Evolutionary conservation across 2,329 filamentous ascomycete species (phyloP).

Genomic region (Dothistroma pini): DNA sequence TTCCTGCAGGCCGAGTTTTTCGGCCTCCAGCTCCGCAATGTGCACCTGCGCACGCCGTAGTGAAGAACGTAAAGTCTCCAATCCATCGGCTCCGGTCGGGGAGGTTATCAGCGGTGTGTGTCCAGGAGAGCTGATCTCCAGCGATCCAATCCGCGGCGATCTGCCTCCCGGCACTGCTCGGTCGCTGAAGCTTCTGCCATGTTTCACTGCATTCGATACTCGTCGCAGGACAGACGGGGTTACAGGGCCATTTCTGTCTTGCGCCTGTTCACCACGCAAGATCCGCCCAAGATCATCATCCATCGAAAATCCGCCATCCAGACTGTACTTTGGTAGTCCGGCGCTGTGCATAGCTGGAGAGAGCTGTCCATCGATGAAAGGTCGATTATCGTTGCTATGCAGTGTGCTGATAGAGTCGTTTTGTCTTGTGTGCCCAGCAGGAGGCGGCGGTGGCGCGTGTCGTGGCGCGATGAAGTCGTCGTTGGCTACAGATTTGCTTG

Average conservation of each 20-base stretch:
- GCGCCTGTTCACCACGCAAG: conserved; percentile 61
- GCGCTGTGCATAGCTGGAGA: conserved; percentile 31
- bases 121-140: conserved; percentile 36
- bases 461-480: conserved; percentile 47
- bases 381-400: conserved; percentile 35
- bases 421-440: conserved; percentile 36
- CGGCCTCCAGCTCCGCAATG: conserved; percentile 81
- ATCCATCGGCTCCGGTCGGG: conserved; percentile 19
- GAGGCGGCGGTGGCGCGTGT: conserved; percentile 42
- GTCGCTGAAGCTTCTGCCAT: conserved; percentile 83
- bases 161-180: conserved; percentile 33
- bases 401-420: conserved; percentile 45
- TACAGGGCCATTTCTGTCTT: conserved; percentile 37
- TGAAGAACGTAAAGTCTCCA: conserved; percentile 21
- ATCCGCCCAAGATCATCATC: conserved; percentile 95
- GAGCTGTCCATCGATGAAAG: conserved; percentile 26
- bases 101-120: conserved; percentile 22
- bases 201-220: conserved; percentile 89
- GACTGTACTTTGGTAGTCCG: conserved; percentile 54
- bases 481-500: conserved; percentile 39
- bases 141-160: conserved; percentile 40
- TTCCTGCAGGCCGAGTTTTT: conserved; percentile 57
- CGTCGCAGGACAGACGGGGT: conserved; percentile 73
- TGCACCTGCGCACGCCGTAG: conserved; percentile 23
- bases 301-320: conserved; percentile 83